These are phyloP conservation scores for Lactarius psammicola DNA, from an alignment of 768 basidiomycete species.

Conservation along the genomic window DNA sequence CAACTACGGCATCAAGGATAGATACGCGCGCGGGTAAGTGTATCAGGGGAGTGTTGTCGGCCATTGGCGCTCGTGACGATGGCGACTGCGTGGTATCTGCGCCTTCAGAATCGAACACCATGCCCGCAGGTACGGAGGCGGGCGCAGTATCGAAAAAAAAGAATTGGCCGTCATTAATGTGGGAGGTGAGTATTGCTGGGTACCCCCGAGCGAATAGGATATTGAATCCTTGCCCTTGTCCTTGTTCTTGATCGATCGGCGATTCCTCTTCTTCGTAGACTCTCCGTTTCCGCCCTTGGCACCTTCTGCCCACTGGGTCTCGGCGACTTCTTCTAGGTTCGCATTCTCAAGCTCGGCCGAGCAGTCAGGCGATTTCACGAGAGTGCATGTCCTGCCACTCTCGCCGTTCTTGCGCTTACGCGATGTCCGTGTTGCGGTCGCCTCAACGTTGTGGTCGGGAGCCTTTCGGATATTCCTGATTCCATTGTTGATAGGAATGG, in stretches of 20 bases:
- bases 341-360: slow-evolving; percentile 4
- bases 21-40: slow-evolving; percentile 71
- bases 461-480: not conserved
- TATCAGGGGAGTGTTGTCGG: slow-evolving; percentile 39
- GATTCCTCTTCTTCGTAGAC: slow-evolving; percentile 14
- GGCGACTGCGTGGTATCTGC: slow-evolving; percentile 18
- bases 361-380: not conserved
- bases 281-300: not conserved
- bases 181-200: not conserved
- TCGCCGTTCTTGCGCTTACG: slow-evolving; percentile 23
- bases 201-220: not conserved
- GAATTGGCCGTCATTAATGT: slow-evolving; percentile 26
- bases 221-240: not conserved
- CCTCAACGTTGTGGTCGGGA: not conserved
- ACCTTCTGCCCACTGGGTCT: not conserved
- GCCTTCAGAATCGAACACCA: slow-evolving; percentile 29
- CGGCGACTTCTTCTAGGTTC: not conserved
- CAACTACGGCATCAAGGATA: slow-evolving; percentile 42
- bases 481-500: slow-evolving; percentile 2
- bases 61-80: slow-evolving; percentile 12
- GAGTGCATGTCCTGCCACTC: not conserved
- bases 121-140: slow-evolving; percentile 35
- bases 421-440: not conserved
- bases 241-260: slow-evolving; percentile 18
- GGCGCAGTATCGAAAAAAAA: slow-evolving; percentile 56